Evolutionary conservation across 2,329 filamentous ascomycete species (phyloP).

Genomic region (Triangularia setosa): DNA sequence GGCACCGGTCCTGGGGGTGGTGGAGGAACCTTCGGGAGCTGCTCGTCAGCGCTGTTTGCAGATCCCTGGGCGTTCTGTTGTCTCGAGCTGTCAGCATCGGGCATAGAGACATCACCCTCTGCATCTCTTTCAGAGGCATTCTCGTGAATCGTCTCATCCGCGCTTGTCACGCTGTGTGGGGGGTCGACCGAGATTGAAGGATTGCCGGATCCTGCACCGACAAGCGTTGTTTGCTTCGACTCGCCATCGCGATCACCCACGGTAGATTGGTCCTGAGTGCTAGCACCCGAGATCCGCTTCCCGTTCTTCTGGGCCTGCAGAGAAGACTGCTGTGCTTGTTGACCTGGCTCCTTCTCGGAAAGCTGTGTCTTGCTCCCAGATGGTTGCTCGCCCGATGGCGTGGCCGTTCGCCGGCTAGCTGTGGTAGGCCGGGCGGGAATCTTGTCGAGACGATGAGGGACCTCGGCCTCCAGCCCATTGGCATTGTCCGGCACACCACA

Average conservation of each 20-base stretch:
- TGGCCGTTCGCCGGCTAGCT: conserved; percentile 50
- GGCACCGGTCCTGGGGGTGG: conserved; percentile 46
- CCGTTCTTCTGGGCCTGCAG: conserved; percentile 37
- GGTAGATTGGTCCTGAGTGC: conserved; percentile 44
- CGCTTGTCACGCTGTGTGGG: conserved; percentile 27
- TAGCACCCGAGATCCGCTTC: conserved; percentile 44
- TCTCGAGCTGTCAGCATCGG: conserved; percentile 52
- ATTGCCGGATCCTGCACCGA: conserved; percentile 28
- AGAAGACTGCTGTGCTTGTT: conserved; percentile 30
- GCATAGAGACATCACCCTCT: conserved; percentile 65
- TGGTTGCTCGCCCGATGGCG: conserved; percentile 47
- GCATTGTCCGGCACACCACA: conserved; percentile 61
- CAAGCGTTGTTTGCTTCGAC: conserved; percentile 43
- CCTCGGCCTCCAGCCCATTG: conserved; percentile 50
- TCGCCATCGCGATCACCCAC: conserved; percentile 42
- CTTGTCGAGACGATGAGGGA: conserved; percentile 57
- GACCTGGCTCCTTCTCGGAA: conserved; percentile 46
- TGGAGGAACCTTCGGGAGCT: conserved; percentile 42
- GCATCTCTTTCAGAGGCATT: conserved; percentile 37
- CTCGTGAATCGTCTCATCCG: conserved; percentile 26
- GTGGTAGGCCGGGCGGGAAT: conserved; percentile 52
- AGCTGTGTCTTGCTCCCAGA: conserved; percentile 39
- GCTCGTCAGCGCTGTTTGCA: conserved; percentile 32
- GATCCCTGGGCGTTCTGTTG: conserved; percentile 43
- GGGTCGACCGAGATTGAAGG: conserved; percentile 42